Conservation (phyloP, 192 early-diverging fungal genomes). For the Entophlyctis helioformis region DNA sequence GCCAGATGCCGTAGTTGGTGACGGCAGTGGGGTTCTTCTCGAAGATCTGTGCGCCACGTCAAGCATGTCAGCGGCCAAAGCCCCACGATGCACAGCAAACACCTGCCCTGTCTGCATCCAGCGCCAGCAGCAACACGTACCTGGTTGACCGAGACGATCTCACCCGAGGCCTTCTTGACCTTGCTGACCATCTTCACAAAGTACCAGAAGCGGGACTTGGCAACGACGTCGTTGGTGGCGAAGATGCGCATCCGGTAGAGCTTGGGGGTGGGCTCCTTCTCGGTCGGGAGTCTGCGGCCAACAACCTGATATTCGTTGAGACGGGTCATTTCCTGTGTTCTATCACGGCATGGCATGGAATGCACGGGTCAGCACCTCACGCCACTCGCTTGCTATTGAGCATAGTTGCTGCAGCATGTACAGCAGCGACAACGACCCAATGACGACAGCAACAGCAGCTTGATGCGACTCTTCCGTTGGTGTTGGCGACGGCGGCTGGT, state of each 20-base stretch:
- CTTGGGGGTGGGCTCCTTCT: slow-evolving; percentile 83
- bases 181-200: slow-evolving; percentile 97
- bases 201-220: slow-evolving; percentile 99
- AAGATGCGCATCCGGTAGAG: slow-evolving; percentile 99
- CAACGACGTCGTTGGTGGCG: slow-evolving; percentile 95
- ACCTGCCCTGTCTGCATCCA: neutral
- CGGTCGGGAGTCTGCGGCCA: slow-evolving; percentile 88
- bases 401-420: too few relatives aligned
- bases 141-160: slow-evolving; percentile 96
- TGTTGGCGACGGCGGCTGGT: too few relatives aligned
- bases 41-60: slow-evolving; percentile 80
- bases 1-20: slow-evolving; percentile 99
- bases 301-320: slow-evolving; percentile 68
- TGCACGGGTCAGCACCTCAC: too few relatives aligned
- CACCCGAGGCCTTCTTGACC: slow-evolving; percentile 98
- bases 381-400: too few relatives aligned
- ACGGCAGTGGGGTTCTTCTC: slow-evolving; percentile 84
- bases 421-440: too few relatives aligned
- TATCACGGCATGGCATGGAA: too few relatives aligned
- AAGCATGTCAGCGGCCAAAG: too few relatives aligned
- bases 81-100: too few relatives aligned
- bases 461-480: too few relatives aligned
- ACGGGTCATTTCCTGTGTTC: slow-evolving; percentile 30
- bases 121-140: slow-evolving; percentile 24
- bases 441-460: too few relatives aligned